These are phyloP conservation scores for Hortaea werneckii DNA, from an alignment of 2,329 filamentous ascomycete species.

Conservation along the genomic window DNA sequence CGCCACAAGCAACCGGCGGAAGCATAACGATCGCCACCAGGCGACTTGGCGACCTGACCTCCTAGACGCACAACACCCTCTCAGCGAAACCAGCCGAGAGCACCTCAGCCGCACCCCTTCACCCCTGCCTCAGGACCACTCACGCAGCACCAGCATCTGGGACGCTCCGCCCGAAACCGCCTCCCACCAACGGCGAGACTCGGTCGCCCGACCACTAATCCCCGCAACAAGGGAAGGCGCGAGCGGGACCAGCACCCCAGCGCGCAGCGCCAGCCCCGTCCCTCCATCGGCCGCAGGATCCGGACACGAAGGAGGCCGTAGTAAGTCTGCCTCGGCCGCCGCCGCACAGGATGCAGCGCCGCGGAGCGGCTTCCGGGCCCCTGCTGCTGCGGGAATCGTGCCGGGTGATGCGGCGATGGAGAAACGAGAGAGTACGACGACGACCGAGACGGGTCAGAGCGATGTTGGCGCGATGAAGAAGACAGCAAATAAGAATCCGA, in stretches of 20 bases:
- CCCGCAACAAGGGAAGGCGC: neutral
- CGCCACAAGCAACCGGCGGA: constrained; percentile 22
- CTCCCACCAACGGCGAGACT: neutral
- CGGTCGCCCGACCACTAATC: neutral
- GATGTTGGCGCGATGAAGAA: neutral
- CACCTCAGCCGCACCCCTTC: constrained; percentile 1
- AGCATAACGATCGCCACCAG: constrained; percentile 14
- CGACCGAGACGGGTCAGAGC: neutral
- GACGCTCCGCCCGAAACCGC: constrained; percentile 1
- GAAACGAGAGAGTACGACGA: constrained; percentile 1
- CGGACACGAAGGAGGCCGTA: neutral
- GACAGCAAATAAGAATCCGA: neutral
- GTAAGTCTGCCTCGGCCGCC: neutral
- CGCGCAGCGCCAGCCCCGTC: no score
- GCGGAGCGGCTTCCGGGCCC: neutral
- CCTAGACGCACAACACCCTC: constrained; percentile 5
- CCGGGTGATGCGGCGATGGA: constrained; percentile 1
- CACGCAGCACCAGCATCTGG: neutral
- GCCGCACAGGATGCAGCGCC: neutral
- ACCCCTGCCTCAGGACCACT: neutral
- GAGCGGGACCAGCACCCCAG: neutral
- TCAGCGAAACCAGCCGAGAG: constrained; percentile 5
- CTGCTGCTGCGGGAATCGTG: neutral
- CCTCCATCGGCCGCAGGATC: no score
- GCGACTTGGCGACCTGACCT: constrained; percentile 20